These are phyloP conservation scores for Pisolithus sp. DNA, from an alignment of 768 basidiomycete genomes.

Conservation along the genomic window DNA sequence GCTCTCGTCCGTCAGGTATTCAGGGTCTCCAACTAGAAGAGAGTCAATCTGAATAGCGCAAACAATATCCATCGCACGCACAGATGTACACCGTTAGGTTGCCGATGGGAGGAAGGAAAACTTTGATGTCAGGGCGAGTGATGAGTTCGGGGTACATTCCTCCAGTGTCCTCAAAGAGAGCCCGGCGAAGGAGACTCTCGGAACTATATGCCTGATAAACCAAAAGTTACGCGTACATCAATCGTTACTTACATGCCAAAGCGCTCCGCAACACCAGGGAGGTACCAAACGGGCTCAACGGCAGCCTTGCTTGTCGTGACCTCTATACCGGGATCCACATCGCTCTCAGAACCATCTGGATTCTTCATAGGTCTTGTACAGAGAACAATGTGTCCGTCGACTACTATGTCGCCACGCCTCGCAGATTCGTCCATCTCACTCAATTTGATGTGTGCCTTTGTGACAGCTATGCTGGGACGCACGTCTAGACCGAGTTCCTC, in stretches of 20 bases:
- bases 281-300: slow-evolving; percentile 93
- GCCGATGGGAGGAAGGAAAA: slow-evolving; percentile 94
- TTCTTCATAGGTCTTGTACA: slow-evolving; percentile 58
- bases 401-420: slow-evolving; percentile 57
- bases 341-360: slow-evolving; percentile 52
- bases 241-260: slow-evolving; percentile 70
- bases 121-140: slow-evolving; percentile 91
- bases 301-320: slow-evolving; percentile 88
- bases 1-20: slow-evolving; percentile 63
- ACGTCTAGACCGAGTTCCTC: slow-evolving; percentile 72
- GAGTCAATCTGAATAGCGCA: slow-evolving; percentile 1
- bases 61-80: slow-evolving; percentile 24
- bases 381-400: slow-evolving; percentile 83
- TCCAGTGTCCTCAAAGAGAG: slow-evolving; percentile 92
- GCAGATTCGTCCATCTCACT: slow-evolving; percentile 84
- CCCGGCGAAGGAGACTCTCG: slow-evolving; percentile 79
- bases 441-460: slow-evolving; percentile 91
- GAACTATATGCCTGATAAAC: slow-evolving; percentile 40
- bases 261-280: slow-evolving; percentile 90
- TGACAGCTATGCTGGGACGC: slow-evolving; percentile 88
- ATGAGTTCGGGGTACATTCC: slow-evolving; percentile 96
- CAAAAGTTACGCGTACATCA: background rate
- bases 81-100: slow-evolving; percentile 89
- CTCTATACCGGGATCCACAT: slow-evolving; percentile 73
- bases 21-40: slow-evolving; percentile 70